phyloP scores from a whole-genome alignment of 495 filamentous ascomycete genomes.

The Talaromyces trachyspermus region DNA sequence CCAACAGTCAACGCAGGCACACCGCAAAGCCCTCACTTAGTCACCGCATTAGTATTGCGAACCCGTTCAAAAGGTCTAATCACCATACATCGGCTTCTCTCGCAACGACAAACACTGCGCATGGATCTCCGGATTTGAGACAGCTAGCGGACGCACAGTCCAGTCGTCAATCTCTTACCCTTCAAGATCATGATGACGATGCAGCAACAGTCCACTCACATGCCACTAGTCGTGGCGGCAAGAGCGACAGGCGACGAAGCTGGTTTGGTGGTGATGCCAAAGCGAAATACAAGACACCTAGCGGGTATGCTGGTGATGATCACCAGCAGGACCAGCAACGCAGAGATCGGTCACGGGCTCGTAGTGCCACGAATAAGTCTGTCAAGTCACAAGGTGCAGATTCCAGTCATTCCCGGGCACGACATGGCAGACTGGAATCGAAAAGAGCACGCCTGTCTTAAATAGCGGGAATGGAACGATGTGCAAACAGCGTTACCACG shows the following conservation, averaged over 20 bases:
- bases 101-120: constrained; percentile 23
- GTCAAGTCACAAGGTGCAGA: constrained; percentile 26
- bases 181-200: constrained; percentile 27
- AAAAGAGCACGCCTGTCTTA: constrained; percentile 8
- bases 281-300: constrained; percentile 23
- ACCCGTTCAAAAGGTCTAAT: constrained; percentile 38
- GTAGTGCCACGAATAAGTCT: constrained; percentile 6
- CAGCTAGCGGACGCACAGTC: constrained; percentile 19
- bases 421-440: constrained; percentile 7
- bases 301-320: constrained; percentile 27
- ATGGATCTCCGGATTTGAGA: constrained; percentile 13
- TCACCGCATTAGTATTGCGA: constrained; percentile 42
- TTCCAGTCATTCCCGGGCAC: background rate
- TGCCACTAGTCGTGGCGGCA: constrained; percentile 23
- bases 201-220: constrained; percentile 39
- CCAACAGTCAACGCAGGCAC: constrained; percentile 27
- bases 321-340: constrained; percentile 17
- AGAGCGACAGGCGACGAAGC: constrained; percentile 33
- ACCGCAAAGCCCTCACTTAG: constrained; percentile 35
- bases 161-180: constrained; percentile 14
- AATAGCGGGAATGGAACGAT: constrained; percentile 2
- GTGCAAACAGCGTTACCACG: constrained; percentile 6
- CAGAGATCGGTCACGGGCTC: constrained; percentile 9
- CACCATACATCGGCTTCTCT: constrained; percentile 23
- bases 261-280: constrained; percentile 32